Evolutionary conservation across 2,329 filamentous ascomycete genomes (phyloP).

Genomic region (Teratosphaeria viscida): DNA sequence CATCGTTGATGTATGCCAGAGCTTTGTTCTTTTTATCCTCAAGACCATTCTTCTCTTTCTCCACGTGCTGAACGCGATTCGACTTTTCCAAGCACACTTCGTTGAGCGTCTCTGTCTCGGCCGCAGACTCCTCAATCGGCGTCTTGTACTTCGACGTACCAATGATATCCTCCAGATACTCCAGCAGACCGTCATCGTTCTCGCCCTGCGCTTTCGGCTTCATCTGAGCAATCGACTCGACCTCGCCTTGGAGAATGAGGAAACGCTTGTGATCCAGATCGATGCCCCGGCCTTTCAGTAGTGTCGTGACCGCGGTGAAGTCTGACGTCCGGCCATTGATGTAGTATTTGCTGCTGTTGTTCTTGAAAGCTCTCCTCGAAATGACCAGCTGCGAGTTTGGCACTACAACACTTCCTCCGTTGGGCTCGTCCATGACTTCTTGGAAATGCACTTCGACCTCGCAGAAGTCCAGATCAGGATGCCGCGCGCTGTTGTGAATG

Average conservation of each 20-base stretch:
- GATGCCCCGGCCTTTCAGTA: conserved; percentile 78
- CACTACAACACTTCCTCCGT: conserved; percentile 63
- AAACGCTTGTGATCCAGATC: conserved; percentile 98
- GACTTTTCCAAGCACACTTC: conserved; percentile 94
- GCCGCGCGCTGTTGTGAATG: conserved; percentile 89
- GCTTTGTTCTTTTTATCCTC: conserved; percentile 97
- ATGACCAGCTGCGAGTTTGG: conserved; percentile 78
- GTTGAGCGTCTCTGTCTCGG: conserved; percentile 84
- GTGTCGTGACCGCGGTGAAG: conserved; percentile 80
- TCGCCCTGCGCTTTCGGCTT: conserved; percentile 92
- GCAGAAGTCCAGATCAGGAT: conserved; percentile 77
- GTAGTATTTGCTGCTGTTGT: conserved; percentile 97
- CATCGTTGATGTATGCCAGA: conserved; percentile 75
- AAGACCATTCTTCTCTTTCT: conserved; percentile 86
- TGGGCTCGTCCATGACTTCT: conserved; percentile 80
- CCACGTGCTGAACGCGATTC: conserved; percentile 88
- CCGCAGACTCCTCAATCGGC: conserved; percentile 86
- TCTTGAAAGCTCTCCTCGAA: conserved; percentile 89
- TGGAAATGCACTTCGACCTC: conserved; percentile 96
- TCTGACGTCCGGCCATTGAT: conserved; percentile 84
- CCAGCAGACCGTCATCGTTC: conserved; percentile 88
- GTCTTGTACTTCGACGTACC: conserved; percentile 97
- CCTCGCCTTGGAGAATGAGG: conserved; percentile 91
- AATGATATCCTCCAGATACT: conserved; percentile 97
- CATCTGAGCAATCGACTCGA: conserved; percentile 98